Base-by-base conservation (phyloP, 2,329 filamentous ascomycete genomes). In the Huntiella savannae region DNA sequence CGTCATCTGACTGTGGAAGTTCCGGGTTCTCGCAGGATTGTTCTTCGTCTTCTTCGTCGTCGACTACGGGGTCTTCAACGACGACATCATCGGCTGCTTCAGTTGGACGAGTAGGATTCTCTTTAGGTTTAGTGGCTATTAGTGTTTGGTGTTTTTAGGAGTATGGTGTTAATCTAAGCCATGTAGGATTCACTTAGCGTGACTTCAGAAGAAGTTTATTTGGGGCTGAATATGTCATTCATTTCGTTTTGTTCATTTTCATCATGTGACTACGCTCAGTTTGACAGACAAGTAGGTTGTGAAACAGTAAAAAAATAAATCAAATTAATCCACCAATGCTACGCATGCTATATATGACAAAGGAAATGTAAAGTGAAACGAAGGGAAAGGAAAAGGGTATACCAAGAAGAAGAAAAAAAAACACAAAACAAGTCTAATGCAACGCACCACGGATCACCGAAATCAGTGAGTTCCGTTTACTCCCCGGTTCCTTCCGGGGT, bases 371-470 rank as follows among this genome's bases (percentile, higher is more conserved):
- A 38, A 39, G 40, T 13, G 19, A 47, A 42, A 40, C 12, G 17
- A 16, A 12, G 8, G 35, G 16, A 8, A 33, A 33, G 11, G 37
- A 33, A 46, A 33, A 32, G 22, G 13, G 33, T 17, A 34, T 4
- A 33, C 28, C 11, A 41, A 41, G 8, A 41, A n/a, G 13, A 33
- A 33, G n/a, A n/a, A 34, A 47, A 43, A 32, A 10, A 38, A 41
- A 52, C 33, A 50, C 10, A 19, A 13, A n/a, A 41, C 17, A 71
- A 78, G 58, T 1, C 77, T 71, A 46, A 68, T 69, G 40, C 77
- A 54, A 50, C 78, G 57, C 71, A 3, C 74, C 74, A 28, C 79
- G 70, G 1, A 74, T 69, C 4, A 72, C 74, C 0, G 70, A 71
- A 2, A 68, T 66, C 3, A 77, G 61, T 12, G 71, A 68, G 51